Evolutionary conservation across 2,329 filamentous ascomycete genomes (phyloP), one percentile per base, ranked within the genome.

Genomic region (Penicillium sp.): DNA sequence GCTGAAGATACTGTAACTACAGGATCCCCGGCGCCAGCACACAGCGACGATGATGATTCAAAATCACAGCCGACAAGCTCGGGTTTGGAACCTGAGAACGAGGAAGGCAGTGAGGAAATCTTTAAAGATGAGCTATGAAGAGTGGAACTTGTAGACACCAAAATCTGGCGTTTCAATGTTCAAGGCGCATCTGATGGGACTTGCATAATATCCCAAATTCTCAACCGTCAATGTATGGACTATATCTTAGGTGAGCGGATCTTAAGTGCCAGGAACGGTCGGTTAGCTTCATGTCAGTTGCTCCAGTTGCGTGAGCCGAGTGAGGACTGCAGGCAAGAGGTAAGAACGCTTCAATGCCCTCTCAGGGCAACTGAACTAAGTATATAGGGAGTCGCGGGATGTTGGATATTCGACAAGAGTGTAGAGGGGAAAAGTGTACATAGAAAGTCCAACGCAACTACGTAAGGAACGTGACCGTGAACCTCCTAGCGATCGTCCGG

Each of bases 91-190:
- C 37, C 29, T 0, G 40, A 51, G 24, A 39, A 50, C 16, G 9
- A 27, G 7, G 56, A 56, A 35, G 67, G 69, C 9, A 70, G 67
- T 43, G 59, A 72, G 43, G 64, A 72, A 53, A 64, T 60, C 10
- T 71, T 68, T 43, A 71, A 68, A 48, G 64, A 69, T 48, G 69
- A 71, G 49, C 49, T 69, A 49, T 69, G 56, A 57, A 16, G 18
- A 24, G 13, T 27, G 10, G 23, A 27, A 43, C 10, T 28, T 54
- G 45, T 52, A 54, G 9, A 47, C 20, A 32, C 32, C 29, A 35
- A 41, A 22, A 58, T 44, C 49, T 47, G 42, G 18, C 46, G 28
- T 38, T 44, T 32, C 23, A 43, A 22, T 14, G 42, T 18, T 20
- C 8, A 22, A 36, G 14, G 14, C 31, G 11, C 11, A 34, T 18